phyloP scores from a whole-genome alignment of 2,329 filamentous ascomycete genomes.

The Scedosporium dehoogii region DNA sequence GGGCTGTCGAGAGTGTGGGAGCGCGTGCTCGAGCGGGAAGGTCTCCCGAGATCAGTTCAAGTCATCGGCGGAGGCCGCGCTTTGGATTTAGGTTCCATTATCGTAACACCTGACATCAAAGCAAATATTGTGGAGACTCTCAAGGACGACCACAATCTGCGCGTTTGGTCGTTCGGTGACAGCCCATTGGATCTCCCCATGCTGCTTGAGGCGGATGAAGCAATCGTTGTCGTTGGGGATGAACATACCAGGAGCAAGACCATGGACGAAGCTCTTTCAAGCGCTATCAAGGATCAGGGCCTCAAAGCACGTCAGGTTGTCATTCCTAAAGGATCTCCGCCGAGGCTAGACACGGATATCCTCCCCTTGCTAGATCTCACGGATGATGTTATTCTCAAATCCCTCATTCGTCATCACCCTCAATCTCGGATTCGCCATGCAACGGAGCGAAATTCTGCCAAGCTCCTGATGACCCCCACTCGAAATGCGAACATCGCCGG shows the following conservation, averaged over 20 bases:
- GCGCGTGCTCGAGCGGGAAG: not conserved
- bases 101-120: not conserved
- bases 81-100: not conserved
- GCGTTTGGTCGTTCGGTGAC: constrained; percentile 51
- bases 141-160: constrained; percentile 23
- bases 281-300: constrained; percentile 13
- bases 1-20: not conserved
- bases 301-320: constrained; percentile 36
- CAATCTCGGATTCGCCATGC: constrained; percentile 26
- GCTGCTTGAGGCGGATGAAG: constrained; percentile 40
- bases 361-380: constrained; percentile 31
- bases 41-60: not conserved
- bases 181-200: constrained; percentile 48
- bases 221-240: constrained; percentile 45
- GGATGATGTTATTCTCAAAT: not conserved
- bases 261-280: constrained; percentile 38
- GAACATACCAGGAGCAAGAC: constrained; percentile 33
- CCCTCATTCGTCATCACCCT: constrained; percentile 8
- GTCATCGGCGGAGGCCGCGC: not conserved
- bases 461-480: constrained; percentile 42
- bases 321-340: constrained; percentile 26
- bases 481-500: constrained; percentile 38
- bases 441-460: constrained; percentile 31
- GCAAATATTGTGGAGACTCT: not conserved
- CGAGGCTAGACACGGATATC: constrained; percentile 28